phyloP scores from a whole-genome alignment of 139 green algal genomes.

The Dunaliella primolecta region DNA sequence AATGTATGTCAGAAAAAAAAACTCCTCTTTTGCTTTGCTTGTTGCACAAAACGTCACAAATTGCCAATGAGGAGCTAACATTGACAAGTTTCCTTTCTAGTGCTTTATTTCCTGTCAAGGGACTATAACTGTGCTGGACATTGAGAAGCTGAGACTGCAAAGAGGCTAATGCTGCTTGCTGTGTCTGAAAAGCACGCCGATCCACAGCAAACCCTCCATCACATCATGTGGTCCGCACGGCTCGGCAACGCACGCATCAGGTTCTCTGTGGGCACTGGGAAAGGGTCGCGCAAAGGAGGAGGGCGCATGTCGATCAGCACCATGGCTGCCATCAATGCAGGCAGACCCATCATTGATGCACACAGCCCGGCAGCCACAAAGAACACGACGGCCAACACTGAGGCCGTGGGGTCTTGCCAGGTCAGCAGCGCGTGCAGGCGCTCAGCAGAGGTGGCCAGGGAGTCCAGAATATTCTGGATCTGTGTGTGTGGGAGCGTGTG shows the following conservation, averaged over 20 bases:
- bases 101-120: too few relatives aligned
- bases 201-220: too few relatives aligned
- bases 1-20: too few relatives aligned
- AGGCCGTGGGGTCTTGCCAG: conserved; percentile 33
- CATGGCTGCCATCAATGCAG: conserved; percentile 18
- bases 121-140: too few relatives aligned
- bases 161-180: too few relatives aligned
- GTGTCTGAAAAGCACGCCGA: too few relatives aligned
- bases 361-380: background rate
- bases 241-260: conserved; percentile 31
- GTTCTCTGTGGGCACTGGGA: conserved; percentile 20
- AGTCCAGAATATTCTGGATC: conserved; percentile 39
- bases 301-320: conserved; percentile 43
- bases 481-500: background rate
- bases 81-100: too few relatives aligned
- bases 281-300: conserved; percentile 29
- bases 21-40: too few relatives aligned
- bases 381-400: background rate
- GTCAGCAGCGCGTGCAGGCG: conserved; percentile 24
- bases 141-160: too few relatives aligned
- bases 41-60: too few relatives aligned
- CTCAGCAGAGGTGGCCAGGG: conserved; percentile 26
- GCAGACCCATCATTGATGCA: conserved; percentile 20
- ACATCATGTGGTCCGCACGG: conserved; percentile 38
- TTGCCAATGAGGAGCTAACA: too few relatives aligned